Conservation (phyloP, 331 rosid species). For the Erythrophleum ivorense region DNA sequence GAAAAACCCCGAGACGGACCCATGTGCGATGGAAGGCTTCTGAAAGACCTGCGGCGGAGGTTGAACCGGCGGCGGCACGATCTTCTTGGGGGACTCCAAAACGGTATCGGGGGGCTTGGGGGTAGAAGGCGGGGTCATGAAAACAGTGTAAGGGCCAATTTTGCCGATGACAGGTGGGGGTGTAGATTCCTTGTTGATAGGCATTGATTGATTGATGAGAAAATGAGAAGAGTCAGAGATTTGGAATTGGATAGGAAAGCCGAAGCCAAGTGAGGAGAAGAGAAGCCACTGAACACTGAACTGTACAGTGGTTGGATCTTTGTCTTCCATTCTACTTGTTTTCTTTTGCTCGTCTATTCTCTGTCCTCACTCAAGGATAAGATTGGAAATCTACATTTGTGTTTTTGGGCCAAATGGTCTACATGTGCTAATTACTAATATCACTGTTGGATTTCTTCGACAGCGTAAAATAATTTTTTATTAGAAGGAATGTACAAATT, state of each 20-base stretch:
- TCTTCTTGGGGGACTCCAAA: conserved; percentile 71
- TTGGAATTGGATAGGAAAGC: background rate
- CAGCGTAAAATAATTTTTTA: background rate
- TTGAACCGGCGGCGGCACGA: conserved; percentile 65
- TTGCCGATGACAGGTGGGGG: conserved; percentile 94
- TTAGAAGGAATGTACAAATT: too few species aligned
- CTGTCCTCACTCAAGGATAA: background rate
- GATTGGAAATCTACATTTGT: background rate
- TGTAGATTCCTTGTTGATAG: conserved; percentile 68
- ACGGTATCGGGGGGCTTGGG: conserved; percentile 59
- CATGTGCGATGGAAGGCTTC: conserved; percentile 52
- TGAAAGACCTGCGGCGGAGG: conserved; percentile 87
- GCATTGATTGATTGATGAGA: conserved; percentile 49
- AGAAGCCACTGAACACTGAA: conserved; percentile 7
- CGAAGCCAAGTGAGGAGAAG: background rate
- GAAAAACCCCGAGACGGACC: conserved; percentile 65
- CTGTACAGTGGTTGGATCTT: conserved; percentile 23
- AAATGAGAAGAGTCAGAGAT: background rate
- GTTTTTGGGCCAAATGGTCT: too few species aligned
- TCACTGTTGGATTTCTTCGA: too few species aligned
- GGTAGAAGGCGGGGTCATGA: conserved; percentile 94
- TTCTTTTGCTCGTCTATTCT: background rate
- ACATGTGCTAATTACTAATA: too few species aligned
- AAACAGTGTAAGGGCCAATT: conserved; percentile 97
- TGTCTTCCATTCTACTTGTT: conserved; percentile 22